These are phyloP conservation scores for Pseudopediastrum boryanum DNA, from an alignment of 139 green algal genomes.

Conservation along the genomic window DNA sequence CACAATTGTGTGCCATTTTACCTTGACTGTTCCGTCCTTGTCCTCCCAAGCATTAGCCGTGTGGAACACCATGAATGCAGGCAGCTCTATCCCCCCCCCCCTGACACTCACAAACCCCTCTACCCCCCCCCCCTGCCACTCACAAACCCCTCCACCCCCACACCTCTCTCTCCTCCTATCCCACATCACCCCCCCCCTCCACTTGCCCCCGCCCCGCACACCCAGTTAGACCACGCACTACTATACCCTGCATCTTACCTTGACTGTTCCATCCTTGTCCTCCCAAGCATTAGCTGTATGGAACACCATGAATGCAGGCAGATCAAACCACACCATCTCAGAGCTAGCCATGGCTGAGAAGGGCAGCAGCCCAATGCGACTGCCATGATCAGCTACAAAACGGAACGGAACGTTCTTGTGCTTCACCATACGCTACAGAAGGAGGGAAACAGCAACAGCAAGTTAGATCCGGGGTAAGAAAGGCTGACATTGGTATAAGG, in stretches of 20 bases:
- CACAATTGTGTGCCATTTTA: not conserved
- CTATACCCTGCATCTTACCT: not conserved
- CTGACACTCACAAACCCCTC: not conserved
- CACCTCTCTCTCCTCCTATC: too few relatives aligned
- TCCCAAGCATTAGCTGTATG: slow-evolving; percentile 69
- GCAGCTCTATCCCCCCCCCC: not conserved
- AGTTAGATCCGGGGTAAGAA: not conserved
- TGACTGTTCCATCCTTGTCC: slow-evolving; percentile 45
- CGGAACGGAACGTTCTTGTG: slow-evolving; percentile 61
- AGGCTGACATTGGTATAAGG: not conserved
- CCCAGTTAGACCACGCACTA: not conserved
- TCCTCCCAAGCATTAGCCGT: slow-evolving; percentile 64
- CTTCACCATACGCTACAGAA: slow-evolving; percentile 72
- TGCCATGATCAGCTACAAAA: slow-evolving; percentile 39
- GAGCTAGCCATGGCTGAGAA: slow-evolving; percentile 1
- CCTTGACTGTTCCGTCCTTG: slow-evolving; percentile 33
- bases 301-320: slow-evolving; percentile 51
- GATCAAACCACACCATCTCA: slow-evolving; percentile 65
- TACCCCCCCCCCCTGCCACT: not conserved
- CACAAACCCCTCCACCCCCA: not conserved
- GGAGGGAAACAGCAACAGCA: not conserved
- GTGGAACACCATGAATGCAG: slow-evolving; percentile 53
- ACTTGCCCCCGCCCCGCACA: too few relatives aligned
- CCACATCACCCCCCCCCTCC: too few relatives aligned
- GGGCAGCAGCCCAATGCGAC: slow-evolving; percentile 65